A percentile compares a stretch with the other conserved stretches of the same genome.
These are phyloP conservation scores for Logfia minima DNA, from an alignment of 129 eudicot species.

Conservation along the genomic window DNA sequence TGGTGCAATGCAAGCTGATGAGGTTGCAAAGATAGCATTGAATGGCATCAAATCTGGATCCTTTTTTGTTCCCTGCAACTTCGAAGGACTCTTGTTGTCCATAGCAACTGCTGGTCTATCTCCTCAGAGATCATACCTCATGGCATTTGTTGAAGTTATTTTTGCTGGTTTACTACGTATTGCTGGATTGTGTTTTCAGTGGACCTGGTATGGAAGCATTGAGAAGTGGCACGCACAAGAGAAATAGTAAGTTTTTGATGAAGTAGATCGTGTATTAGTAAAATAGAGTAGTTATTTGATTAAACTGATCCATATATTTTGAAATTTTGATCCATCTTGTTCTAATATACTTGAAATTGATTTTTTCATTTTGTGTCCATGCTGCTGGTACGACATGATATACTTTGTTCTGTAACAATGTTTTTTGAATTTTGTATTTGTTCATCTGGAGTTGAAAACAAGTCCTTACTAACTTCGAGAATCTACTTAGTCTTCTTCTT, in stretches of 20 bases:
- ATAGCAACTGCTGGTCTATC: constrained; percentile 87
- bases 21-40: constrained; percentile 75
- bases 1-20: constrained; percentile 79
- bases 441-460: background rate
- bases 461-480: background rate
- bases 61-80: constrained; percentile 81
- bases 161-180: constrained; percentile 59
- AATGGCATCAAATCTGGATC: constrained; percentile 66
- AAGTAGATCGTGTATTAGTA: background rate
- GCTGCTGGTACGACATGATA: background rate
- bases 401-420: background rate
- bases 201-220: constrained; percentile 88
- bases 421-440: constrained; percentile 2
- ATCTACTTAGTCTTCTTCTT: background rate
- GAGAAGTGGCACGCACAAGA: constrained; percentile 62
- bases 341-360: background rate
- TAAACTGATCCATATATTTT: background rate
- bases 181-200: constrained; percentile 71
- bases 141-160: constrained; percentile 85
- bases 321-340: background rate
- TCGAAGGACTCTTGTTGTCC: constrained; percentile 64
- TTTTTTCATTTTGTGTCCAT: background rate
- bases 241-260: constrained; percentile 38
- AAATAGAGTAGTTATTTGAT: no score
- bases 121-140: constrained; percentile 80